phyloP scores from a whole-genome alignment of 164 flowering plant species.

The Paratinospora sagittata region DNA sequence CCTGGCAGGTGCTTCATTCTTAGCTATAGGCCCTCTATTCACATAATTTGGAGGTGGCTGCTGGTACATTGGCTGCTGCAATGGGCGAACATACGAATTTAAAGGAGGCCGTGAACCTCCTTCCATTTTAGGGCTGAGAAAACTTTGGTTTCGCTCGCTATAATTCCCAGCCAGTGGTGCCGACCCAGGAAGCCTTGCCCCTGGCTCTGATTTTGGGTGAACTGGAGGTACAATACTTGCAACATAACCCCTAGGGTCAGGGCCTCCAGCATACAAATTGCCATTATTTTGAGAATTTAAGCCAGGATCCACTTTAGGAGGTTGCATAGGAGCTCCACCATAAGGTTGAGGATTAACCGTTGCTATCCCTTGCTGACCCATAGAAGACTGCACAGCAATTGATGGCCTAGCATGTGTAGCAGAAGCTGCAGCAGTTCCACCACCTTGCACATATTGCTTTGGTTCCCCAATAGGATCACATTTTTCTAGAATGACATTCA shows the following conservation, averaged over 20 bases:
- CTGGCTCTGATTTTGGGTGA: conserved; percentile 33
- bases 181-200: conserved; percentile 23
- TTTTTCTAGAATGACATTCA: conserved; percentile 53
- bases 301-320: conserved; percentile 22
- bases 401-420: conserved; percentile 31
- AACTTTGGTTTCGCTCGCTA: conserved; percentile 27
- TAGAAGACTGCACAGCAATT: conserved; percentile 29
- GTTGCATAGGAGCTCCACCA: conserved; percentile 24
- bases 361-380: conserved; percentile 32
- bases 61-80: conserved; percentile 39
- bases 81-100: conserved; percentile 32
- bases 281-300: conserved; percentile 28
- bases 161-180: conserved; percentile 18
- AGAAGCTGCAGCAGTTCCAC: conserved; percentile 16
- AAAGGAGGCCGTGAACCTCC: conserved; percentile 29
- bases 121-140: conserved; percentile 25
- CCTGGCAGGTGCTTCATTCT: conserved; percentile 75
- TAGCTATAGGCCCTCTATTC: conserved; percentile 77
- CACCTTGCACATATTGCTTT: conserved; percentile 24
- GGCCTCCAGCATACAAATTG: conserved; percentile 26
- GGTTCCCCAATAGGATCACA: conserved; percentile 76
- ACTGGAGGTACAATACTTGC: conserved; percentile 20
- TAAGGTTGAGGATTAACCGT: conserved; percentile 28
- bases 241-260: conserved; percentile 34
- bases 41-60: conserved; percentile 62